Base-by-base conservation (phyloP, 1,284 basidiomycete species). In the Cutaneotrichosporon curvatum region DNA sequence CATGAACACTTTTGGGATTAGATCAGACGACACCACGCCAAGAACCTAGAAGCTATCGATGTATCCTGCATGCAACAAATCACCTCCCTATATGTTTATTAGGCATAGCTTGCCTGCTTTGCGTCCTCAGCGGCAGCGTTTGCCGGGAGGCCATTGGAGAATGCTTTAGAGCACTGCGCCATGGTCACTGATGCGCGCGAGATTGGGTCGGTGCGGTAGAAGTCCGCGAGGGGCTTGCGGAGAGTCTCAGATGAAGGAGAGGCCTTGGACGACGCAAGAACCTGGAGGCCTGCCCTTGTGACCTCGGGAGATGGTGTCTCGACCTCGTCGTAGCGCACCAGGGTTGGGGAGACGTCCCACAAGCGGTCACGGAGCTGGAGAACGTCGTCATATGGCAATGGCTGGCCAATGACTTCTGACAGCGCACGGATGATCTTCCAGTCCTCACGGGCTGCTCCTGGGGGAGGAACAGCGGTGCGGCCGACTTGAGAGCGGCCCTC, bases 341-440 rank as follows among this genome's bases (percentile, higher is more conserved):
- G 76, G 2, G 87, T 80, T 1, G 95, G 95, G 32, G 88, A 89
- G 58, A 98, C 83, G 69, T 96, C 92, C 88, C 92, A 97, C 81
- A 98, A 83, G 52, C 95, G 82, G 70, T 97, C 90, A 40, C 92
- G 81, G 40, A 98, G 74, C 42, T 78, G 77, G n/a, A 91, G 73
- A 14, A 88, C 78, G 59, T 94, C 88, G 63, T 96, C 89, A 68
- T 99, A 98, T 0, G 91, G 90, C 51, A 98, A 67, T 19, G 87
- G 81, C 2, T 73, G 64, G 36, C 83, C 86, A 33, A 90, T 62
- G 32, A 92, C 78, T 70, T 98, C 95, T n/a, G 88, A 91, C 2
- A 98, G 75, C 0, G 94, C 95, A 52, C 86, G 85, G 56, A 98
- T 78, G 63, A 98, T 89, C 79, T 98, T 97, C 95, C 95, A 99